Evolutionary conservation across 345 rosid species (phyloP), one percentile per base, ranked within the genome.

Genomic region (Acer campestre): DNA sequence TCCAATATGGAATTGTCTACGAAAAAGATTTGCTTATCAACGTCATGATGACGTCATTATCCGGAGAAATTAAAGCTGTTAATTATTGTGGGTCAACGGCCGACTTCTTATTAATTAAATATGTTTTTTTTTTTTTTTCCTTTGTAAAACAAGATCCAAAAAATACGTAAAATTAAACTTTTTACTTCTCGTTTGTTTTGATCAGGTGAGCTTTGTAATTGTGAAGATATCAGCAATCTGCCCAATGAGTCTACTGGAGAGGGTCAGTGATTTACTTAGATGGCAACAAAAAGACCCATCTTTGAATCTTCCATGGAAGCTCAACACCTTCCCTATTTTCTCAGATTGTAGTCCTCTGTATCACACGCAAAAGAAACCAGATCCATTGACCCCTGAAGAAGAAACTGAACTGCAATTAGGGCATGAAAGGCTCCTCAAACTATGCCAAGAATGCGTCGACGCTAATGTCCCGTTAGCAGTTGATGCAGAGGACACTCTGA

Each of bases 171-270:
- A 29, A 29, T 29, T 29, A 29, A 29, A 29, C 31, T 29, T 29
- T 29, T 29, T 29, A 29, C 31, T 29, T 29, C 31, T 29, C 31
- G 31, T 42, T 8, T 10, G 3, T 9, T 46, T 46, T 10, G 49
- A 46, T 49, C 92, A 95, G 99, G 93, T 91, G 79, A 92, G 98
- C 80, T 90, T 78, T 48, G 92, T 91, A 75, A 83, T 87, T 2
- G 90, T 82, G 25, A 95, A 95, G 86, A 80, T 95, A 55, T 86
- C 97, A 0, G 99, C 99, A 18, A 88, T 95, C 16, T 90, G 90
- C 84, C 94, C 95, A 10, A 84, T 89, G 53, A 70, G 85, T n/a
- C 76, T 93, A 74, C 84, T 95, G 3, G 83, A 83, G 77, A 81
- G 93, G 75, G 88, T 93, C 6, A 91, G 98, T 75, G 96, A 93